Conservation (phyloP, 345 rosid genomes). For the Pelargonium nanum region DNA sequence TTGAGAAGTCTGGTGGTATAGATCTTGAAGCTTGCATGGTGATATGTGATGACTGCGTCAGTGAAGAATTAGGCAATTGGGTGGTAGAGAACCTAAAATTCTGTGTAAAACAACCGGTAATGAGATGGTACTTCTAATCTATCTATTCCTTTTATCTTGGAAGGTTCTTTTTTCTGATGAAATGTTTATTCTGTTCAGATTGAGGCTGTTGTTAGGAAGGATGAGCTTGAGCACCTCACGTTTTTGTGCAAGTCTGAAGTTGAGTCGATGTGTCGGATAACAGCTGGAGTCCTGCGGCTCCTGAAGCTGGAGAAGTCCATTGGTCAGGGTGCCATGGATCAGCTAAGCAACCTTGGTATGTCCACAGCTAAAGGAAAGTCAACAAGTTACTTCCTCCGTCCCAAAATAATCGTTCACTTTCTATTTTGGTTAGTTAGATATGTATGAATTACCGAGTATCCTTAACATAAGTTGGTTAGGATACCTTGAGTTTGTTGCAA, state of each 20-base stretch:
- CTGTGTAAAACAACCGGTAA: slow-evolving; percentile 88
- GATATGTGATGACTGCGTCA: slow-evolving; percentile 39
- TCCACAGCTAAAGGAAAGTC: background rate
- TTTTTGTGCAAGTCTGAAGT: slow-evolving; percentile 77
- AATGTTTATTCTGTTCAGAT: slow-evolving; percentile 33
- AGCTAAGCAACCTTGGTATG: slow-evolving; percentile 92
- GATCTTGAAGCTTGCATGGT: slow-evolving; percentile 64
- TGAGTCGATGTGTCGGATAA: slow-evolving; percentile 83
- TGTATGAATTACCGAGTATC: too few species aligned
- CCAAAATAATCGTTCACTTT: too few species aligned
- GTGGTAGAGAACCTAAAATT: slow-evolving; percentile 70
- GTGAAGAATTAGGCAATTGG: slow-evolving; percentile 54
- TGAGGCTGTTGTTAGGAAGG: slow-evolving; percentile 76
- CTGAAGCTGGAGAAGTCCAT: slow-evolving; percentile 75
- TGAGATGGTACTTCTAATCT: slow-evolving; percentile 2
- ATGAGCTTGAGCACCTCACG: slow-evolving; percentile 78
- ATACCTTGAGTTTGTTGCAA: too few species aligned
- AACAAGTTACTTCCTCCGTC: background rate
- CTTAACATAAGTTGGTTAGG: too few species aligned
- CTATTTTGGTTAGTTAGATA: too few species aligned
- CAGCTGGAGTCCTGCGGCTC: slow-evolving; percentile 73
- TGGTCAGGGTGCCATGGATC: slow-evolving; percentile 67
- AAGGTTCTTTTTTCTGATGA: slow-evolving; percentile 3
- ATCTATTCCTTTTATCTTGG: slow-evolving; percentile 12
- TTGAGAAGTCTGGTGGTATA: slow-evolving; percentile 50